Evolutionary conservation across 2,329 filamentous ascomycete species (phyloP), one percentile per base, ranked within the genome.

Genomic region (Tricladium varicosporioides): DNA sequence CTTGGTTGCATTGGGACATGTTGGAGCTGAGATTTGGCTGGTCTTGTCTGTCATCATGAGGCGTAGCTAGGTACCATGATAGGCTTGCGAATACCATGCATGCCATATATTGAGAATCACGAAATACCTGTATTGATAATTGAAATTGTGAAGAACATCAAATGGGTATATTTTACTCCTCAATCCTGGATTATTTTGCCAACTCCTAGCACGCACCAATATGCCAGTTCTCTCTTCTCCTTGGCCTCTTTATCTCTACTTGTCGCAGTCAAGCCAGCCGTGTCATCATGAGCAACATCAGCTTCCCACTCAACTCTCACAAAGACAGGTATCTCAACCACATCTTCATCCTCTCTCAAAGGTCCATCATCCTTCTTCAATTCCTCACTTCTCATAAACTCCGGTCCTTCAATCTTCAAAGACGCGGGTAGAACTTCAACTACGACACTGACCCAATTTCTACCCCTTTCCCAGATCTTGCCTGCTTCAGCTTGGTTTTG

Each of bases 381-480:
- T 70, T 64, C 69, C 53, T 72, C 67, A 19, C 60, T 69, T 53
- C 70, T 67, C 48, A 65, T 62, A 33, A 67, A 61, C 18, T 61
- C 63, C 11, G 60, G 57, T 1, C 55, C 64, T 16, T 57, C 59
- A 42, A 59, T 61, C 22, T 50, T 59, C 53, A 70, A 67, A 15
- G 67, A 69, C 2, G 70, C 78, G 1, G 92, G 83, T 0, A 97
- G 83, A 13, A 99, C 88, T 71, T 99, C 94, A 22, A 99, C 79
- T 16, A 97, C 89, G 10, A 99, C 91, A 63, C 87, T 94, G 14
- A 94, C 94, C 90, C 92, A 97, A 72, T 97, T 99, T 36, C 92
- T 81, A 0, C 92, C 93, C 53, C 87, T 84, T 62, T 97, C 92
- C 89, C 91, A 99, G n/a, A 97, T 86, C 74, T 97, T 97, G 52